Percentiles rank a stretch among this genome's conserved stretches.
These are phyloP conservation scores for Ruellia speciosa DNA, from an alignment of 305 asterid species.

Conservation along the genomic window DNA sequence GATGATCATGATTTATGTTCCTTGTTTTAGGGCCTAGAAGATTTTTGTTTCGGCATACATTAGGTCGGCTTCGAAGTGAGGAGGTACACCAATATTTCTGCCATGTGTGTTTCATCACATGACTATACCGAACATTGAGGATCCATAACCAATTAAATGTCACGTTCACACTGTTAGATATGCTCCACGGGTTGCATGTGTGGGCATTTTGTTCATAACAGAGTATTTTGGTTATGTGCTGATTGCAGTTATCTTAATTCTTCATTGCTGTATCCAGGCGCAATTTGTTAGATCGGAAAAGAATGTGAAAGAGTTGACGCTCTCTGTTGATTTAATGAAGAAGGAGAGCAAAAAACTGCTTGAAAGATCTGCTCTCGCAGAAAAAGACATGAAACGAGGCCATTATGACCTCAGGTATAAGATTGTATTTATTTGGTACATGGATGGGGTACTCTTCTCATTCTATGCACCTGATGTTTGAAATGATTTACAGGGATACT, in stretches of 20 bases:
- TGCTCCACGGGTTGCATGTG: conserved; percentile 7
- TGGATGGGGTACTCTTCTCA: conserved; percentile 10
- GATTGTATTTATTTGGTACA: conserved; percentile 17
- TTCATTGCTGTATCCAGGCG: conserved; percentile 47
- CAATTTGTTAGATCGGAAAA: conserved; percentile 66
- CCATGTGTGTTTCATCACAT: conserved; percentile 17
- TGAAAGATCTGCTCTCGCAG: conserved; percentile 82
- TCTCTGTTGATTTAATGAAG: conserved; percentile 76
- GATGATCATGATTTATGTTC: conserved; percentile 15
- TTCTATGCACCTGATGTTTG: conserved; percentile 26
- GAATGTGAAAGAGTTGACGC: conserved; percentile 58
- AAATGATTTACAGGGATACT: conserved; percentile 47
- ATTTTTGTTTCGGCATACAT: conserved; percentile 68
- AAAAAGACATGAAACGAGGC: conserved; percentile 73
- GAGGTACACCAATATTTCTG: conserved; percentile 51
- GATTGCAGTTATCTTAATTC: conserved; percentile 7
- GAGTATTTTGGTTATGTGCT: conserved; percentile 17
- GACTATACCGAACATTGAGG: background rate
- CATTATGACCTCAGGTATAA: conserved; percentile 55
- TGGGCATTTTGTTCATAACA: conserved; percentile 14
- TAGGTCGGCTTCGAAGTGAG: conserved; percentile 86
- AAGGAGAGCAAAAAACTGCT: conserved; percentile 76
- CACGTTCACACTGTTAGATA: conserved; percentile 10
- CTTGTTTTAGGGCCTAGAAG: conserved; percentile 76
- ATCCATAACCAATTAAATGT: background rate